A percentile compares a stretch with the other conserved stretches of the same genome.
Evolutionary conservation across 495 filamentous ascomycete genomes (phyloP).

Genomic region (Durotheca rogersii): DNA sequence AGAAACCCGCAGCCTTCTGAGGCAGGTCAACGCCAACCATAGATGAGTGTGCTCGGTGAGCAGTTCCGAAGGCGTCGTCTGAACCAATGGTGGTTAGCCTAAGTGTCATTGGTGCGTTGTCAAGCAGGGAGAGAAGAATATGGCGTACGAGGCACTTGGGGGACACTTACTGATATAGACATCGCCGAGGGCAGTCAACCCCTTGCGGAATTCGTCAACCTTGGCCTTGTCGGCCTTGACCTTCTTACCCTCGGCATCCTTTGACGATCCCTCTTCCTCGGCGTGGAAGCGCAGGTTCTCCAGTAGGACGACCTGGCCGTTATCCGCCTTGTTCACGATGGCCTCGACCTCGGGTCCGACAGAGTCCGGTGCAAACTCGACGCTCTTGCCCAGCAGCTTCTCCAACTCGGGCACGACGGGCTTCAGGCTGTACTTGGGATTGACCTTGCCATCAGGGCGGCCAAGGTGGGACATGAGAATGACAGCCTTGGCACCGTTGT

Average conservation of each 20-base stretch:
- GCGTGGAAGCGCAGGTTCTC: constrained; percentile 98
- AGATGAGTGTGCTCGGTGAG: constrained; percentile 95
- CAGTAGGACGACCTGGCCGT: constrained; percentile 83
- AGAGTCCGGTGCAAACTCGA: constrained; percentile 87
- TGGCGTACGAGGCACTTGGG: no score
- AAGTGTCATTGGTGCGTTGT: background rate
- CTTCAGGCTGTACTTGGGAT: constrained; percentile 91
- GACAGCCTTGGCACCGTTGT: constrained; percentile 91
- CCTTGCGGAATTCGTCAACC: constrained; percentile 91
- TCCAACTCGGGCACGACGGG: constrained; percentile 89
- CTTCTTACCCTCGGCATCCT: constrained; percentile 93
- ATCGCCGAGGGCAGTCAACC: constrained; percentile 90
- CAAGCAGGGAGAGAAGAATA: background rate
- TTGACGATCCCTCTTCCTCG: constrained; percentile 94
- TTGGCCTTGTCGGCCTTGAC: constrained; percentile 92
- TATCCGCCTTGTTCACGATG: constrained; percentile 77
- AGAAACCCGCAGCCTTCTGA: constrained; percentile 93
- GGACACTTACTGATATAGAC: constrained; percentile 88
- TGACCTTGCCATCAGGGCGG: constrained; percentile 85
- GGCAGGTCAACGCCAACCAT: constrained; percentile 97
- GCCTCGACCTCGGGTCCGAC: constrained; percentile 89
- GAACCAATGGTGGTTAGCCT: constrained; percentile 8
- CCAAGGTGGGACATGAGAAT: constrained; percentile 98
- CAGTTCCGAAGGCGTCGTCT: constrained; percentile 99
- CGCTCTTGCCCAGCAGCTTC: constrained; percentile 78